These are phyloP conservation scores for Marchantia polymorpha DNA, from an alignment of 225 moss, liverwort and hornwort species.

Conservation along the genomic window DNA sequence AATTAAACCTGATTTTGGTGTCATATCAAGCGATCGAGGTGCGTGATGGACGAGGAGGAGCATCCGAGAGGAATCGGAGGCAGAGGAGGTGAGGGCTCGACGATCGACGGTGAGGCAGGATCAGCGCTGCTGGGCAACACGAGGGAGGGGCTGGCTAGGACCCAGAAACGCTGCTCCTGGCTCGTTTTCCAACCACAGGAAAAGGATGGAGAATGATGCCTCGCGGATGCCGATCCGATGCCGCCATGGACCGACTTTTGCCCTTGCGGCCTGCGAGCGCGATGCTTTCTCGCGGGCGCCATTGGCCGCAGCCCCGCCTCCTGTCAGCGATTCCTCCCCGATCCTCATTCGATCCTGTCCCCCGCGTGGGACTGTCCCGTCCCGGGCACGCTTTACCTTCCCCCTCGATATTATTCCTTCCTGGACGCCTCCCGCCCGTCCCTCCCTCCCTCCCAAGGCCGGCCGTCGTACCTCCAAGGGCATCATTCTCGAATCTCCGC, in stretches of 20 bases:
- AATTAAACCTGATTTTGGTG: too few relatives aligned
- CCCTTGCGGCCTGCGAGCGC: not conserved
- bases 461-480: not conserved
- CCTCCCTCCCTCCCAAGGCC: not conserved
- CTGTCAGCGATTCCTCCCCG: not conserved
- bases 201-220: not conserved
- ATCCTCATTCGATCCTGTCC: conserved; percentile 12
- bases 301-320: not conserved
- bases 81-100: too few relatives aligned
- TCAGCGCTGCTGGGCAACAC: too few relatives aligned
- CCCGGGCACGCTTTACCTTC: too few relatives aligned
- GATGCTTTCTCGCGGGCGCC: not conserved
- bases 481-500: not conserved
- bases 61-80: too few relatives aligned
- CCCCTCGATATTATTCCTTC: too few relatives aligned
- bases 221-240: conserved; percentile 1
- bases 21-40: too few relatives aligned
- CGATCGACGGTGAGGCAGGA: too few relatives aligned
- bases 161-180: not conserved
- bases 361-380: not conserved
- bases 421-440: too few relatives aligned
- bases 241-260: not conserved
- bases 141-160: not conserved
- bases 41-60: too few relatives aligned
- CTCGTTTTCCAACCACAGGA: not conserved